These are phyloP conservation scores for Dryadomyces quercivorus DNA, from an alignment of 2,329 filamentous ascomycete genomes.

Conservation along the genomic window DNA sequence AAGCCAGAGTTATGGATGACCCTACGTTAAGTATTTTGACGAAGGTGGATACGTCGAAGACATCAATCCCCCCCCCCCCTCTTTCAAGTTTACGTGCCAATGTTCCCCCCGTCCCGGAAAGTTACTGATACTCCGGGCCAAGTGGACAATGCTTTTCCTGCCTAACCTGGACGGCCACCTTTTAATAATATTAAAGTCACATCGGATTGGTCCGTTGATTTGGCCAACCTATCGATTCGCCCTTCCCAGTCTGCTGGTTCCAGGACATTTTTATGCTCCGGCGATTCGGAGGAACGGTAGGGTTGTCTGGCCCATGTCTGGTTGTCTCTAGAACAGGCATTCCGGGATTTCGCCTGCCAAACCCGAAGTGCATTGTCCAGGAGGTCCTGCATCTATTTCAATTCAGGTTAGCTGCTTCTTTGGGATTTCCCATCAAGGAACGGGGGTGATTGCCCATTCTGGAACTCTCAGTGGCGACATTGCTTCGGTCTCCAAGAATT, in stretches of 20 bases:
- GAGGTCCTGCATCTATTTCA: too few relatives aligned
- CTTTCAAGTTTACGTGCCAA: too few relatives aligned
- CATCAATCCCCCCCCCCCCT: background rate
- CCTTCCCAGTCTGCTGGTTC: background rate
- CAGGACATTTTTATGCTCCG: background rate
- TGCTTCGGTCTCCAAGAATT: too few relatives aligned
- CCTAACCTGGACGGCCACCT: background rate
- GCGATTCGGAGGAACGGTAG: too few relatives aligned
- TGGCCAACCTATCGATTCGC: background rate
- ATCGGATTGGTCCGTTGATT: background rate
- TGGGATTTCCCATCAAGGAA: too few relatives aligned
- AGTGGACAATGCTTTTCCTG: background rate
- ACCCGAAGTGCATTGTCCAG: too few relatives aligned
- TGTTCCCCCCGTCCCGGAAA: background rate
- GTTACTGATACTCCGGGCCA: conserved; percentile 1
- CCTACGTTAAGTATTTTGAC: conserved; percentile 1
- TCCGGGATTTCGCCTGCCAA: too few relatives aligned
- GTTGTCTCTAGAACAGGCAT: too few relatives aligned
- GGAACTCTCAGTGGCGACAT: too few relatives aligned
- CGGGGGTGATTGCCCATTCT: too few relatives aligned
- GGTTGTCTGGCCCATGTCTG: too few relatives aligned
- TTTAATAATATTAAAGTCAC: background rate
- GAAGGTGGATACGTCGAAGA: background rate
- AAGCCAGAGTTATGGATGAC: background rate
- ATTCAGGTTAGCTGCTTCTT: too few relatives aligned